These are phyloP conservation scores for Plasmodium berghei DNA, from an alignment of 169 alveolate species.

Conservation along the genomic window DNA sequence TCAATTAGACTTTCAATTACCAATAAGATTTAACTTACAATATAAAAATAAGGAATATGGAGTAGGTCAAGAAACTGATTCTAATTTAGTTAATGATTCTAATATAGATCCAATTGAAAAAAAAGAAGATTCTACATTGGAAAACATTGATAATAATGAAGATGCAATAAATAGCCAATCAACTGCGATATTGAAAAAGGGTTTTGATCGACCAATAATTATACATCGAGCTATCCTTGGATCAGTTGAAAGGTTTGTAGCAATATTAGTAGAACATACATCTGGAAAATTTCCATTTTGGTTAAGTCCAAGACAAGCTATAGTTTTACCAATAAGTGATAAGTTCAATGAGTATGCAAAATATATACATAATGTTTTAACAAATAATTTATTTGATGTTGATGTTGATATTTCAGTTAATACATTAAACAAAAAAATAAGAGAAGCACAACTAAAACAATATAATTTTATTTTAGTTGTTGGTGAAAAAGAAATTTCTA, in stretches of 20 bases:
- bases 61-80: slow-evolving; percentile 21
- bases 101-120: not conserved
- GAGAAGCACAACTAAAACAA: slow-evolving; percentile 96
- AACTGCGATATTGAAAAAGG: slow-evolving; percentile 77
- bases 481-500: slow-evolving; percentile 96
- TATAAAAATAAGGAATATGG: slow-evolving; percentile 94
- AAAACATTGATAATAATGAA: not conserved
- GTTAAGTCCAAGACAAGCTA: slow-evolving; percentile 98
- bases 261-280: slow-evolving; percentile 96
- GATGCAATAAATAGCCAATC: not conserved
- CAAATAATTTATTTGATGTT: slow-evolving; percentile 87
- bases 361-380: slow-evolving; percentile 84
- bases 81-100: not conserved
- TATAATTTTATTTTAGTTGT: slow-evolving; percentile 95
- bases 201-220: slow-evolving; percentile 97
- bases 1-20: slow-evolving; percentile 98
- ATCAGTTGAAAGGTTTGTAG: slow-evolving; percentile 96
- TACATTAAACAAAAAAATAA: slow-evolving; percentile 96
- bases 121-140: not conserved
- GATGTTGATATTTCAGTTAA: slow-evolving; percentile 92
- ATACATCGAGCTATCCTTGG: slow-evolving; percentile 99
- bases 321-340: slow-evolving; percentile 95
- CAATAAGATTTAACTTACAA: slow-evolving; percentile 96
- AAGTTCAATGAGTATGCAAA: slow-evolving; percentile 93
- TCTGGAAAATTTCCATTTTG: slow-evolving; percentile 99